Evolutionary conservation across 495 filamentous ascomycete species (phyloP).

Genomic region (Astrothelium macrocarpum): DNA sequence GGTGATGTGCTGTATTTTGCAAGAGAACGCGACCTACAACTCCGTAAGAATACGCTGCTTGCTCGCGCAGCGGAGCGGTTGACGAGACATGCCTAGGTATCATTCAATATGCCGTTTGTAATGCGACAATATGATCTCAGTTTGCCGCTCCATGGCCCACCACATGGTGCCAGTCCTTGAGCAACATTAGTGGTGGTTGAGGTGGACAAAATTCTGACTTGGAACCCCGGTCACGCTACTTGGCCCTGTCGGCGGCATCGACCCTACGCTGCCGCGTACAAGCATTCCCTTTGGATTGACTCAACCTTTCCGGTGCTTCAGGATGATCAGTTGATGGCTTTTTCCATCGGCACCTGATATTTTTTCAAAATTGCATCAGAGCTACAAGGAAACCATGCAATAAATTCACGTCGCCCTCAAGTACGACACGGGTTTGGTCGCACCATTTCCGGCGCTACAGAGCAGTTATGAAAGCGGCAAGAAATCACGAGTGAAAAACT

Average conservation of each 20-base stretch:
- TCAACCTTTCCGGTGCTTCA: background rate
- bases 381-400: background rate
- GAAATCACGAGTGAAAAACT: background rate
- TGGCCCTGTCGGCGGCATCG: no score
- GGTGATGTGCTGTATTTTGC: background rate
- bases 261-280: no score
- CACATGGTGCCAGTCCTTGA: no score
- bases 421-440: background rate
- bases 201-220: no score
- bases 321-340: background rate
- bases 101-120: no score
- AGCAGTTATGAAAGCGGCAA: background rate
- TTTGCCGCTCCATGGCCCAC: no score
- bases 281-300: no score
- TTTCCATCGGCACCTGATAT: background rate
- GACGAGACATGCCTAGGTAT: background rate
- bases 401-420: background rate
- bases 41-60: constrained; percentile 9
- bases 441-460: background rate
- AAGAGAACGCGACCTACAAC: constrained; percentile 11
- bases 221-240: no score
- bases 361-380: background rate
- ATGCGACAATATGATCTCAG: no score
- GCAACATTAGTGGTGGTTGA: no score
- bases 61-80: background rate